These are phyloP conservation scores for Gynandropsis gynandra DNA, from an alignment of 345 rosid species.

Conservation along the genomic window DNA sequence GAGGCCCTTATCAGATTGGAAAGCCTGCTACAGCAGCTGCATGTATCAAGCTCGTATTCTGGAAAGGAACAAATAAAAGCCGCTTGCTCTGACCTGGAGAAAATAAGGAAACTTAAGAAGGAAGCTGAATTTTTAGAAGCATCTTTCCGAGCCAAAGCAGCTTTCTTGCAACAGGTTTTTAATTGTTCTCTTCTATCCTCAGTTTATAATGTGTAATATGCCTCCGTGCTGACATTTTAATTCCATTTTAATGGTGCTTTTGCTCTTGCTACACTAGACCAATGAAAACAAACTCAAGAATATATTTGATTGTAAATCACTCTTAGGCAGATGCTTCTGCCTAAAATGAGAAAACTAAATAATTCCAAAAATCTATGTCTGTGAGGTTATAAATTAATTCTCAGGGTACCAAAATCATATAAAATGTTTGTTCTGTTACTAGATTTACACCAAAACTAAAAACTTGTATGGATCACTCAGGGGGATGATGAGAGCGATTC, in stretches of 20 bases:
- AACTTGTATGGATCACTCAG: slow-evolving; percentile 34
- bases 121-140: slow-evolving; percentile 98
- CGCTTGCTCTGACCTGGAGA: slow-evolving; percentile 96
- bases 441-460: slow-evolving; percentile 17
- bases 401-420: not conserved
- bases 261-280: too few species aligned
- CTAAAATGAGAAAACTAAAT: too few species aligned
- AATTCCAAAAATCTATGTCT: too few species aligned
- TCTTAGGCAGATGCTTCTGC: too few species aligned
- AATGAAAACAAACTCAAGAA: too few species aligned
- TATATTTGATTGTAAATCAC: too few species aligned
- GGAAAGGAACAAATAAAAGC: slow-evolving; percentile 87
- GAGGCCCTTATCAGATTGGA: slow-evolving; percentile 80
- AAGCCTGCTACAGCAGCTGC: slow-evolving; percentile 68
- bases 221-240: not conserved
- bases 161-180: slow-evolving; percentile 66
- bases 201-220: slow-evolving; percentile 7
- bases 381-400: not conserved
- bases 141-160: slow-evolving; percentile 94
- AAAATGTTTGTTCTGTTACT: slow-evolving; percentile 16
- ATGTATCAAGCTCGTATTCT: slow-evolving; percentile 61
- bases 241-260: not conserved
- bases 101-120: slow-evolving; percentile 90
- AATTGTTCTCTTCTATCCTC: slow-evolving; percentile 7
- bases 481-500: slow-evolving; percentile 47